phyloP scores from a whole-genome alignment of 305 asterid genomes.

The Fraxinus baroniana region DNA sequence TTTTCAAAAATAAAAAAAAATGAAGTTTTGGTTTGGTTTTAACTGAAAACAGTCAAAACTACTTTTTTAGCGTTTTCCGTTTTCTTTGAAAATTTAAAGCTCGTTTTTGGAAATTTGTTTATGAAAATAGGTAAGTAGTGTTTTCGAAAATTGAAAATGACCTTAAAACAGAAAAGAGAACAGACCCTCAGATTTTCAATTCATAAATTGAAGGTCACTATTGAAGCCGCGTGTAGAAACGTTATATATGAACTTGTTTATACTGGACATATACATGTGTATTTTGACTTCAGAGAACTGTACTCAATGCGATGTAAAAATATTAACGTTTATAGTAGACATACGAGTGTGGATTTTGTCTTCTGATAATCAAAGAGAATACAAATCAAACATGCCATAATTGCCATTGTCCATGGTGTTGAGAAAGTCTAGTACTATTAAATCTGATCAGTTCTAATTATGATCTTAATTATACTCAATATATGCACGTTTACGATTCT shows the following conservation, averaged over 20 bases:
- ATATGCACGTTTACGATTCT: not conserved
- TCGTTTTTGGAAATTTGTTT: too few species aligned
- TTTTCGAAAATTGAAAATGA: too few species aligned
- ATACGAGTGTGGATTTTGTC: not conserved
- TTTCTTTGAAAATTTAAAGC: too few species aligned
- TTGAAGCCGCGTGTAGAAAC: not conserved
- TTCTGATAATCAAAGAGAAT: slow-evolving; percentile 2
- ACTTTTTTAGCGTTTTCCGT: too few species aligned
- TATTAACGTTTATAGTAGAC: not conserved
- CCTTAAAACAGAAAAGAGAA: too few species aligned
- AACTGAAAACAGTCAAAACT: too few species aligned
- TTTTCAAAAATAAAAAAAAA: too few species aligned
- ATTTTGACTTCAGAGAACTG: not conserved
- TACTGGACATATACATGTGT: not conserved
- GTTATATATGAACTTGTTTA: not conserved
- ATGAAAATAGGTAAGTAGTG: too few species aligned
- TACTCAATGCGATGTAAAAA: not conserved
- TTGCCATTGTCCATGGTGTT: not conserved
- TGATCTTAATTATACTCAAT: not conserved
- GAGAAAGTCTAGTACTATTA: not conserved
- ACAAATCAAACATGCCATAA: not conserved
- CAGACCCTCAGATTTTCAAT: not conserved
- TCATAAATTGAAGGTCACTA: not conserved
- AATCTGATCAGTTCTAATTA: not conserved
- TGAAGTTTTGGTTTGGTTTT: too few species aligned